phyloP scores from a whole-genome alignment of 352 stramenopile genomes.

The Pythium grandisporangium region DNA sequence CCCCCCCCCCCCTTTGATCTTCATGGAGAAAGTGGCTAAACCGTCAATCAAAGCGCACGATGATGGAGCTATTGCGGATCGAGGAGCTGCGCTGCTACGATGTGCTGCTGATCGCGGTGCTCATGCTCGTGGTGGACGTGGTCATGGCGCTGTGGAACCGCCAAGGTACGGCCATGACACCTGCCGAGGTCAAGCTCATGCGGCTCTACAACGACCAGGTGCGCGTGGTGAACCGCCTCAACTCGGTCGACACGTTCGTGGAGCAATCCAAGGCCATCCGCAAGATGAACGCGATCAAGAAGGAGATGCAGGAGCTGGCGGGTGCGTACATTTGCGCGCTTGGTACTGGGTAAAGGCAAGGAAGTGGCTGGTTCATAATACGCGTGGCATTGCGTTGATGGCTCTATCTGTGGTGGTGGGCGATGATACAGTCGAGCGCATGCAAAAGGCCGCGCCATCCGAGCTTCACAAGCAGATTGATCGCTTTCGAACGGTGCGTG shows the following conservation, averaged over 20 bases:
- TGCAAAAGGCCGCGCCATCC: slow-evolving; percentile 53
- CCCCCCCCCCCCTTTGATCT: too few relatives aligned
- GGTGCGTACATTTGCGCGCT: slow-evolving; percentile 33
- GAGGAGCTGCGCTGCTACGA: slow-evolving; percentile 55
- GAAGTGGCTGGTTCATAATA: too few relatives aligned
- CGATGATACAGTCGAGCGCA: slow-evolving; percentile 36
- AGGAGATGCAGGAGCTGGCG: slow-evolving; percentile 73
- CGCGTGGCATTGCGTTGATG: not conserved
- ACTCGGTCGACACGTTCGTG: slow-evolving; percentile 85
- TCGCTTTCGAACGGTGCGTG: slow-evolving; percentile 55
- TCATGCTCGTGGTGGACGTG: slow-evolving; percentile 46
- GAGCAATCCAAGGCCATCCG: slow-evolving; percentile 81
- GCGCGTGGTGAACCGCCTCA: slow-evolving; percentile 69
- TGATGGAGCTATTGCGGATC: slow-evolving; percentile 28
- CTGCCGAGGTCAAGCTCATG: slow-evolving; percentile 43
- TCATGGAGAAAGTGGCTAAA: too few relatives aligned
- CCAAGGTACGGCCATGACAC: slow-evolving; percentile 39
- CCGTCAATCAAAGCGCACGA: slow-evolving; percentile 8
- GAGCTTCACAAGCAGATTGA: slow-evolving; percentile 68
- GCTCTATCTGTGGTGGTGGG: not conserved
- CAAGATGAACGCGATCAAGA: slow-evolving; percentile 82
- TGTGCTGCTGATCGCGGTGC: slow-evolving; percentile 49
- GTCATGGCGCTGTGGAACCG: slow-evolving; percentile 43
- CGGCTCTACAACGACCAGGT: slow-evolving; percentile 72
- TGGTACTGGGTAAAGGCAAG: not conserved